Evolutionary conservation across 768 basidiomycete genomes (phyloP).

Genomic region (Pholiota microspora): DNA sequence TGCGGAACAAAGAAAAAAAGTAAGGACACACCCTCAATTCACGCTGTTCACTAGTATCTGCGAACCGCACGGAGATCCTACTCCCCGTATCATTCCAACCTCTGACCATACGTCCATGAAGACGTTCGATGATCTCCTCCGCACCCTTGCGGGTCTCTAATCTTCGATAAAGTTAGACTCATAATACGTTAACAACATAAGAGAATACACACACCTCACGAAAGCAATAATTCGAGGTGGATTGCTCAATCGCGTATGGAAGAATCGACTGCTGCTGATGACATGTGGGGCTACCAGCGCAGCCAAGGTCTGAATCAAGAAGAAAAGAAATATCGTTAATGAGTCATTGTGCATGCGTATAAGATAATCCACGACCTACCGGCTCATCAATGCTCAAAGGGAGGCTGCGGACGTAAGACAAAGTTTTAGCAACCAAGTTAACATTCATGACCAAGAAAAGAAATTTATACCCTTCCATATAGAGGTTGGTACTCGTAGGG

Average conservation of each 20-base stretch:
- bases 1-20: neutral
- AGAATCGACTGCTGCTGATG: slow-evolving; percentile 76
- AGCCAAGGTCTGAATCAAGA: slow-evolving; percentile 46
- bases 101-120: slow-evolving; percentile 78
- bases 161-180: slow-evolving; percentile 30
- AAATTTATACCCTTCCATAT: slow-evolving; percentile 65
- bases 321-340: neutral
- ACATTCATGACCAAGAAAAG: slow-evolving; percentile 28
- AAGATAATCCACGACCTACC: slow-evolving; percentile 27
- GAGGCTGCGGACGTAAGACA: slow-evolving; percentile 36
- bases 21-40: slow-evolving; percentile 61
- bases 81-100: slow-evolving; percentile 78
- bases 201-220: slow-evolving; percentile 30
- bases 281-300: slow-evolving; percentile 67
- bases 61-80: slow-evolving; percentile 77
- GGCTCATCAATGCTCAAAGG: slow-evolving; percentile 69
- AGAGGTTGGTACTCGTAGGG: slow-evolving; percentile 68
- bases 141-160: slow-evolving; percentile 71
- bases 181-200: neutral
- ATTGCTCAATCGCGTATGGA: slow-evolving; percentile 73
- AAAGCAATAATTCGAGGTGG: slow-evolving; percentile 82
- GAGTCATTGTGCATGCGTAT: neutral
- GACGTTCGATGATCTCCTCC: slow-evolving; percentile 72
- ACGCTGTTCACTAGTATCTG: slow-evolving; percentile 74
- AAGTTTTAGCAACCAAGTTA: neutral